Evolutionary conservation across 129 eudicot genomes (phyloP), one percentile per base, ranked within the genome.

Genomic region (Centrapalus pauciflorus): DNA sequence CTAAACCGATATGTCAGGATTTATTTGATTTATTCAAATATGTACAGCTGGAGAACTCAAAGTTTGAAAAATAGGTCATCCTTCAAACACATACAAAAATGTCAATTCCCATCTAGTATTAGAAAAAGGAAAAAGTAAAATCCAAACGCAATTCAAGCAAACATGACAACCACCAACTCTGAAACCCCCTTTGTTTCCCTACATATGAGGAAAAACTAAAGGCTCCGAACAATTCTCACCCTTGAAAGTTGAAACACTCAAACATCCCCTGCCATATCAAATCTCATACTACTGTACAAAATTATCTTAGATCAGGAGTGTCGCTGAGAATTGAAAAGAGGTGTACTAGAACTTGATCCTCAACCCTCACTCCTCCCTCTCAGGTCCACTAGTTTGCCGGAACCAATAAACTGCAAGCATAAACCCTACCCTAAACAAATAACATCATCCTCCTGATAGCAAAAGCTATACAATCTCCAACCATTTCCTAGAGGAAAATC

Each of bases 31-130:
- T 56, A 75, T 56, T 57, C 66, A 66, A 75, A 57, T 60, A 66
- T 23, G 55, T 58, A 66, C 74, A 75, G 79, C 79, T 66, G 79
- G 62, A 49, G 54, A 2, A 25, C 24, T 58, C 55, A 46, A 57
- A 57, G 55, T 66, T 75, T 46, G 74, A 46, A 25, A 43, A 58
- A 3, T 4, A 35, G 48, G 55, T 56, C 21, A 38, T 24, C 33
- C 14, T 45, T 56, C 26, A 66, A 56, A 57, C 79, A 52, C 46
- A 4, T 34, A 40, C 78, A 12, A 16, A 66, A 32, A 45, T 75
- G 79, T 75, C 69, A 75, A 66, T 58, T 43, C 38, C 54, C 4
- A 12, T 5, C 2, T 3, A 10, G 21, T 55, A n/a, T 38, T 1
- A 32, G 46, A 25, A 25, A 37, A 34, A 7, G 10, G 4, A 45